These are phyloP conservation scores for Claviceps fusiformis DNA, from an alignment of 2,329 filamentous ascomycete genomes.

Conservation along the genomic window DNA sequence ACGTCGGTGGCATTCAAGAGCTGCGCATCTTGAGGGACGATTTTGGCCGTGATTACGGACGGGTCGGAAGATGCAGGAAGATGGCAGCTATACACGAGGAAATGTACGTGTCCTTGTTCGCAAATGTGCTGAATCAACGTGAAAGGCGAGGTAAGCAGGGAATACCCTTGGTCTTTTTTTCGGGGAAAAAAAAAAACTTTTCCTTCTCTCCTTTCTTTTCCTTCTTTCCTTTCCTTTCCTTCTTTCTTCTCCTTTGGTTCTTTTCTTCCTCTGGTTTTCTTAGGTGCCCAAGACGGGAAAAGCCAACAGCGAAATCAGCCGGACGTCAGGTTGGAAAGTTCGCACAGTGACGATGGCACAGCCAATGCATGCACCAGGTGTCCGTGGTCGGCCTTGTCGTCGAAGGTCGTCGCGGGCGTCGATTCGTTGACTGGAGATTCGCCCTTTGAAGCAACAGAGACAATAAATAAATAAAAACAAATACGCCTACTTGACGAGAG, in stretches of 20 bases:
- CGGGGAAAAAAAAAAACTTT: no score
- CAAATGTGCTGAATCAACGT: neutral
- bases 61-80: neutral
- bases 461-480: neutral
- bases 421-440: neutral
- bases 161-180: no score
- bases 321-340: neutral
- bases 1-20: slow-evolving; percentile 9
- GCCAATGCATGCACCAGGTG: neutral
- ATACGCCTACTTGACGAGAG: neutral
- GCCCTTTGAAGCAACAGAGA: neutral
- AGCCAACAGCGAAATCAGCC: neutral
- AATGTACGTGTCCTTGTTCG: neutral
- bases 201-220: no score
- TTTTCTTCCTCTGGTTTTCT: neutral
- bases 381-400: neutral
- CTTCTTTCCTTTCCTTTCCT: no score
- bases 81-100: neutral
- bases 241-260: neutral
- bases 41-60: neutral
- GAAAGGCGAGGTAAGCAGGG: neutral
- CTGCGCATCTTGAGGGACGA: slow-evolving; percentile 11
- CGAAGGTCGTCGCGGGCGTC: neutral
- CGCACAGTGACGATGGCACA: neutral
- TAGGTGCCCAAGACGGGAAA: neutral